phyloP scores from a whole-genome alignment of 1,284 basidiomycete genomes.

The Ustilago lituana region DNA sequence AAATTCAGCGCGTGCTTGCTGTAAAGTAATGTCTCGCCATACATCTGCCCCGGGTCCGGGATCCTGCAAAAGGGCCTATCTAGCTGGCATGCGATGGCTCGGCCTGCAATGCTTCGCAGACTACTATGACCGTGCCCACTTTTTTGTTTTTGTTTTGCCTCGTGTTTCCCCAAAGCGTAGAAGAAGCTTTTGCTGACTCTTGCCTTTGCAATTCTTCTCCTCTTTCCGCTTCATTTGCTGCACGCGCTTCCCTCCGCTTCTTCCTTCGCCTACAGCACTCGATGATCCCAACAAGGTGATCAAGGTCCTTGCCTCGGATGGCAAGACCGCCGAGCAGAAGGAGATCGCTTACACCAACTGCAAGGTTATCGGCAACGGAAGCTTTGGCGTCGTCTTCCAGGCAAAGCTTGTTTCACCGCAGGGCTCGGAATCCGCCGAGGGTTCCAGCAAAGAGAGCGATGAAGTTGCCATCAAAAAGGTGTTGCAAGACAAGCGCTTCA shows the following conservation, averaged over 20 bases:
- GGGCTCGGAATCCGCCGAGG: slow-evolving; percentile 34
- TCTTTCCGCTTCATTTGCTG: neutral
- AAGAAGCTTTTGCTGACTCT: neutral
- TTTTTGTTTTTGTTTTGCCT: no score
- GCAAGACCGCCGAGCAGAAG: slow-evolving; percentile 87
- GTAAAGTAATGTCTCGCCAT: no score
- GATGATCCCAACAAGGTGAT: slow-evolving; percentile 96
- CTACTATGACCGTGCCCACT: no score
- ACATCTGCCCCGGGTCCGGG: no score
- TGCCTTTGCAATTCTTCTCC: neutral
- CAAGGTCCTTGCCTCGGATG: slow-evolving; percentile 92
- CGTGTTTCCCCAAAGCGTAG: no score
- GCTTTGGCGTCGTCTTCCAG: slow-evolving; percentile 96
- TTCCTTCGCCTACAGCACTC: slow-evolving; percentile 30
- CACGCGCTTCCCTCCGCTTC: neutral
- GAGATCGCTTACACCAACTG: slow-evolving; percentile 95
- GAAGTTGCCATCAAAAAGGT: slow-evolving; percentile 99
- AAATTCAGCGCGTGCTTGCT: no score
- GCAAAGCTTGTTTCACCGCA: slow-evolving; percentile 71
- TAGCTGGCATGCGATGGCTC: no score
- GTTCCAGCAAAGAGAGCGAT: slow-evolving; percentile 53
- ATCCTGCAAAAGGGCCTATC: no score
- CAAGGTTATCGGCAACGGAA: slow-evolving; percentile 98
- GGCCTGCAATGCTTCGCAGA: no score
- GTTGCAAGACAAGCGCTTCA: slow-evolving; percentile 99